Evolutionary conservation across 495 filamentous ascomycete genomes (phyloP), one percentile per base, ranked within the genome.

Genomic region (Podospora pseudoanserina): DNA sequence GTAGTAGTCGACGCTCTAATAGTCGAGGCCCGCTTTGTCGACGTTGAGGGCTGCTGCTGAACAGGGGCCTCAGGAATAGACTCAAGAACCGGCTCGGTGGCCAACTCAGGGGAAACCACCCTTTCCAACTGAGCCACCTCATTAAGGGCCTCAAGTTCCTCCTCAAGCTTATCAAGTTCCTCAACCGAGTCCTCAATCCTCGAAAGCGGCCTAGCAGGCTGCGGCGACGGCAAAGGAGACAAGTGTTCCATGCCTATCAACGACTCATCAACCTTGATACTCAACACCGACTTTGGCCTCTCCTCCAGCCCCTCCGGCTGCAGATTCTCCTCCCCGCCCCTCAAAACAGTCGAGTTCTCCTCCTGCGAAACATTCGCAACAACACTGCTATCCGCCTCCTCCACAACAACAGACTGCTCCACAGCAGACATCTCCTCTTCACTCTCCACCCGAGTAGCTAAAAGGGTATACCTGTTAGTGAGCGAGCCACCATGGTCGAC

Each of bases 111-210:
- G 16, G 83, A 79, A 23, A 82, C 64, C 32, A 78, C 72, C 30
- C 71, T 72, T 28, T 76, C 72, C n/a, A 81, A 70, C 26, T 70
- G 75, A 23, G 81, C 78, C 59, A 88, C 78, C 49, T 84, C 78
- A 27, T 75, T 70, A 39, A 83, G 71, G 16, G 77, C 80, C 68
- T 90, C 89, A 9, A 90, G 78, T 56, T 88, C 83, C 39, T 92
- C 89, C 70, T 92, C 89, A 39, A 92, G 83, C 62, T 83, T 83
- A 74, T 92, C 90, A 19, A 91, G 80, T 56, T 85, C 88, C 73
- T 89, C 86, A 27, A 91, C 83, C 30, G 88, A 89, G 68, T 91
- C 88, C 75, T 89, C 87, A 58, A 90, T 88, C n/a, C 85, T 84
- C 30, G 83, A 82, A 15, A 83, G 66, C 0, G 78, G 74, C 66